Evolutionary conservation across 2,329 filamentous ascomycete species (phyloP), one percentile per base, ranked within the genome.

Genomic region (Neofusicoccum cordaticola): DNA sequence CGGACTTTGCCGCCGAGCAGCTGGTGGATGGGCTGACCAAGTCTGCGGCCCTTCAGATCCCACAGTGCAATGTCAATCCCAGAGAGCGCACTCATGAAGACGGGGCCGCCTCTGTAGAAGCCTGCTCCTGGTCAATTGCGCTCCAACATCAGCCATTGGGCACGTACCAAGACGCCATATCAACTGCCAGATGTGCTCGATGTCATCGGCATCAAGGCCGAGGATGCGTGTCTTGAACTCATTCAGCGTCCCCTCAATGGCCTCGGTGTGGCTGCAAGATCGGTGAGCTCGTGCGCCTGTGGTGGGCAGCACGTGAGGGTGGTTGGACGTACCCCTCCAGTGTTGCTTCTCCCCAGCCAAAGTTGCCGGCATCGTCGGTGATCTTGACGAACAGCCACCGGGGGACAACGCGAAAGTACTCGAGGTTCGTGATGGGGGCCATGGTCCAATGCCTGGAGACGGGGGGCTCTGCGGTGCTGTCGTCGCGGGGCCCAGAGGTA

Each of bases 341-440:
- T 0, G 88, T 89, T 0, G 87, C 89, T 73, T 92, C 90, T 17
- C 90, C 90, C 90, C 90, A 92, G 6, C 90, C 90, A 58, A 82
- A 79, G 39, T 85, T 81, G 3, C 85, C 88, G 1, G 82, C 81
- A 39, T 87, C 85, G 71, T 92, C 89, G 1, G 85, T 87, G 67
- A 93, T 84, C 74, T 92, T 93, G 68, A 92, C 90, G 68, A 92
- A 91, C 1, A 93, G 81, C 90, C 90, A 93, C 45, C 90, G 82
- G 13, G 90, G 90, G 51, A 88, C 87, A 8, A 92, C 86, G 17
- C 90, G 85, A 73, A 92, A 92, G 72, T 92, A 91, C 69, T 91
- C 89, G 48, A 92, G 87, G 31, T 72, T 82, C 66, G 83, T 81
- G 71, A 91, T 90, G 68, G 85, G 87, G 1, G 82, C 82, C 87